These are phyloP conservation scores for Candida germanica DNA, from an alignment of 805 yeast genomes.

Conservation along the genomic window DNA sequence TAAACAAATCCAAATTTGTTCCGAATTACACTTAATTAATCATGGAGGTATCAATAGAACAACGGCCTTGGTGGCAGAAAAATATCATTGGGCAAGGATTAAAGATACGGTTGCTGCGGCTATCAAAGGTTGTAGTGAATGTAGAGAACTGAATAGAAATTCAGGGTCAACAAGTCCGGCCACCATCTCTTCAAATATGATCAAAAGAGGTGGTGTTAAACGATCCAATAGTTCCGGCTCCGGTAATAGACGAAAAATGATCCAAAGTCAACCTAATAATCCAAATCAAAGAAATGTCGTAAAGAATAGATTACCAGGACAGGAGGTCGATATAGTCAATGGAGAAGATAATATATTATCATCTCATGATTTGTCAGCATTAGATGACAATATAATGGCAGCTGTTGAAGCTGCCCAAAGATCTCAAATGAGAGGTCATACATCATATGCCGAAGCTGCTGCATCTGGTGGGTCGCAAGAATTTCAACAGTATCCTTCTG, in stretches of 20 bases:
- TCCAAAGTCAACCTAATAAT: conserved; percentile 18
- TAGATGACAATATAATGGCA: conserved; percentile 50
- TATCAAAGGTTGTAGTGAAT: conserved; percentile 70
- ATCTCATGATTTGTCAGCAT: conserved; percentile 40
- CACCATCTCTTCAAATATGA: background rate
- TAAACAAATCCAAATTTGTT: conserved; percentile 71
- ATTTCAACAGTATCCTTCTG: conserved; percentile 2
- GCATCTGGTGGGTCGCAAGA: conserved; percentile 24
- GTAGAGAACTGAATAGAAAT: conserved; percentile 51
- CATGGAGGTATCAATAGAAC: conserved; percentile 92
- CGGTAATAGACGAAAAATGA: conserved; percentile 15
- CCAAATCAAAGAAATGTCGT: conserved; percentile 21
- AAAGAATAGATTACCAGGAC: conserved; percentile 13
- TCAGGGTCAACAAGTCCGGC: conserved; percentile 4
- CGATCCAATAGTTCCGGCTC: conserved; percentile 7
- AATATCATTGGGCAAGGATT: conserved; percentile 88
- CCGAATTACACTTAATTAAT: conserved; percentile 60
- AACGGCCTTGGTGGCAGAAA: conserved; percentile 71
- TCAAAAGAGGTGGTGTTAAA: conserved; percentile 8
- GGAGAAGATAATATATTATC: conserved; percentile 29
- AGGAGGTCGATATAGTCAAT: conserved; percentile 29
- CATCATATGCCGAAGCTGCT: conserved; percentile 31
- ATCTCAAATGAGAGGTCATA: conserved; percentile 24
- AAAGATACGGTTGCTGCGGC: conserved; percentile 83
- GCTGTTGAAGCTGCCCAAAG: conserved; percentile 60